These are phyloP conservation scores for Penicillium malachiteum DNA, from an alignment of 495 filamentous ascomycete genomes.

Conservation along the genomic window DNA sequence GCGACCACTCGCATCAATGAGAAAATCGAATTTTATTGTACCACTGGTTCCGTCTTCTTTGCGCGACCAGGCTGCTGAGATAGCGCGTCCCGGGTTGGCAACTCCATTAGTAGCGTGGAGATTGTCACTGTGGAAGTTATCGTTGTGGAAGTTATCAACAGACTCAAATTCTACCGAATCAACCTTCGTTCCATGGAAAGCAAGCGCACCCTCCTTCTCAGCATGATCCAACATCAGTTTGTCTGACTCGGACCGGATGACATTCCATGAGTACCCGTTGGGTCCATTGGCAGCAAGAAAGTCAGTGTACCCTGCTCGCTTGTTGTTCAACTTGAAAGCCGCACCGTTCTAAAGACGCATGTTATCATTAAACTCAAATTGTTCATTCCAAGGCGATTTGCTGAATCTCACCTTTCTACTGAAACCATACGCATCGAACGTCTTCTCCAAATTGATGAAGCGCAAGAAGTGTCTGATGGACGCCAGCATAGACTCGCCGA, in stretches of 20 bases:
- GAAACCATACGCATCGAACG: slow-evolving; percentile 47
- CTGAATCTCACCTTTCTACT: slow-evolving; percentile 34
- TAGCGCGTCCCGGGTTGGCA: slow-evolving; percentile 38
- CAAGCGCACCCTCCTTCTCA: slow-evolving; percentile 40
- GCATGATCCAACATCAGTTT: slow-evolving; percentile 53
- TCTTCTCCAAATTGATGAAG: slow-evolving; percentile 47
- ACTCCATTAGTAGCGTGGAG: slow-evolving; percentile 1
- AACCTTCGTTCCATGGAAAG: slow-evolving; percentile 48
- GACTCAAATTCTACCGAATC: slow-evolving; percentile 13
- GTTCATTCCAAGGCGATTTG: no score
- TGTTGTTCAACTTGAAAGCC: slow-evolving; percentile 44
- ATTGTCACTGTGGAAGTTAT: background rate
- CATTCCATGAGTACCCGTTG: slow-evolving; percentile 49
- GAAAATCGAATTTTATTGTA: slow-evolving; percentile 32
- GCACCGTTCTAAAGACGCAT: slow-evolving; percentile 34
- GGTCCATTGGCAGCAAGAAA: slow-evolving; percentile 46
- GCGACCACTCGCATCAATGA: slow-evolving; percentile 41
- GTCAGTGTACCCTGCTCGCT: slow-evolving; percentile 41
- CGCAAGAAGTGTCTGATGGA: slow-evolving; percentile 48
- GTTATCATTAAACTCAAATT: background rate
- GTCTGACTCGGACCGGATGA: slow-evolving; percentile 53
- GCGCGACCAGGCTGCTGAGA: slow-evolving; percentile 43
- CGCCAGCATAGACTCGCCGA: slow-evolving; percentile 46
- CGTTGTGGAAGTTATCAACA: background rate
- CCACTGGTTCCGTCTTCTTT: slow-evolving; percentile 42